Evolutionary conservation across 2,329 filamentous ascomycete genomes (phyloP).

Genomic region (Ambrosiella cleistominuta): DNA sequence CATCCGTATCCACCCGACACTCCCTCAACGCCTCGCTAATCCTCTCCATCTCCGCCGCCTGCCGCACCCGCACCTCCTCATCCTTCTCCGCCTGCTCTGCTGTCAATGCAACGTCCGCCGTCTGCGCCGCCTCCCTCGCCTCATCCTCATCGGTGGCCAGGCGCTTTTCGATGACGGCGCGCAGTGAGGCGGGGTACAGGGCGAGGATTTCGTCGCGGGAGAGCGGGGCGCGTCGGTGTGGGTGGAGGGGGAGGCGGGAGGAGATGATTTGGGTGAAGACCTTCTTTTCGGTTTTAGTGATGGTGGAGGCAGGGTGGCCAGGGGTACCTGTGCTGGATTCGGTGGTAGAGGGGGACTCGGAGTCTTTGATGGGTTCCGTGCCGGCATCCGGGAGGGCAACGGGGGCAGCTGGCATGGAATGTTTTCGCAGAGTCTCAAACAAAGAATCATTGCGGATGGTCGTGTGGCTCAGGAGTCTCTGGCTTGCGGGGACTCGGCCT

Average conservation of each 20-base stretch:
- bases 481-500: too few species aligned
- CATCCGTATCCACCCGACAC: constrained; percentile 41
- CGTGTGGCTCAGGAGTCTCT: too few species aligned
- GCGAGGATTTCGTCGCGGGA: constrained; percentile 21
- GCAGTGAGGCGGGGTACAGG: constrained; percentile 24
- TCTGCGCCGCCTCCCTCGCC: constrained; percentile 3
- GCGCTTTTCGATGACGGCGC: constrained; percentile 20
- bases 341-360: background rate
- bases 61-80: background rate
- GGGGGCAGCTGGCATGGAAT: background rate
- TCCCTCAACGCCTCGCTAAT: constrained; percentile 36
- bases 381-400: background rate
- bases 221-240: background rate
- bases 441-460: too few species aligned
- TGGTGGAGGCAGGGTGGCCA: constrained; percentile 26
- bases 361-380: background rate
- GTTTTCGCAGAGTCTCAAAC: too few species aligned
- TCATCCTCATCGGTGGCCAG: constrained; percentile 10
- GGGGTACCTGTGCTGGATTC: background rate
- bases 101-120: background rate
- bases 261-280: constrained; percentile 42
- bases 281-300: constrained; percentile 38
- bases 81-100: constrained; percentile 1
- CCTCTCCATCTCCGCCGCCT: constrained; percentile 25
- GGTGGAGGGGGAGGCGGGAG: background rate